Evolutionary conservation across 805 yeast species (phyloP), one percentile per base, ranked within the genome.

Genomic region (Metschnikowia lochheadii): DNA sequence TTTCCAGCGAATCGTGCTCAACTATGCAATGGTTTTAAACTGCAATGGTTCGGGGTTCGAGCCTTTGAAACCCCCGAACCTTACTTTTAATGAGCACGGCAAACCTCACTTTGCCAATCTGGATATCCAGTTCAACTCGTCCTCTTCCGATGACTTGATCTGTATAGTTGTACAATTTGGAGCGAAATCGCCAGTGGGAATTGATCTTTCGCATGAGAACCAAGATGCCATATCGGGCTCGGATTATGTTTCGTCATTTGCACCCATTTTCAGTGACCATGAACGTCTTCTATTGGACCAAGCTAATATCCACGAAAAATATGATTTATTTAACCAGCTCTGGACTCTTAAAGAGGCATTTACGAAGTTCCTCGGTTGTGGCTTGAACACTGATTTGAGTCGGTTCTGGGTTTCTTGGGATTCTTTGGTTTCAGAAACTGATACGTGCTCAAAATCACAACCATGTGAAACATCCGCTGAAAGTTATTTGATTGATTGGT

Each of bases 321-420:
- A 67, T 44, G 54, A 60, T 6, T 55, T 69, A 2, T 78, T 85
- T 56, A 78, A 85, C 17, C 81, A 80, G 37, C 73, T 77, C 34
- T 88, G 96, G 96, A 86, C 96, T 0, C 63, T 88, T 48, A 88
- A 88, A 61, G 96, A 88, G 62, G 81, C 89, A 18, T 85, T 81
- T 59, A 77, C 87, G 6, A 88, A 88, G 59, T 78, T 75, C 36
- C 57, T 77, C 2, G 96, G 95, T 0, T 65, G 75, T 15, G 95
- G 96, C 15, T 38, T 58, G 38, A 58, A 58, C 23, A 47, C 52
- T 18, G 60, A 58, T 44, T 49, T 58, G 44, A 21, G 52, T n/a
- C 36, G 46, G 17, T 51, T 57, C 36, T 37, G 31, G 40, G 56
- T 57, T 33, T n/a, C 26, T 20, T 32, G 45, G 18, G 38, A 42